Evolutionary conservation across 2,329 filamentous ascomycete species (phyloP), one percentile per base, ranked within the genome.

Genomic region (Trichoderma sp.): DNA sequence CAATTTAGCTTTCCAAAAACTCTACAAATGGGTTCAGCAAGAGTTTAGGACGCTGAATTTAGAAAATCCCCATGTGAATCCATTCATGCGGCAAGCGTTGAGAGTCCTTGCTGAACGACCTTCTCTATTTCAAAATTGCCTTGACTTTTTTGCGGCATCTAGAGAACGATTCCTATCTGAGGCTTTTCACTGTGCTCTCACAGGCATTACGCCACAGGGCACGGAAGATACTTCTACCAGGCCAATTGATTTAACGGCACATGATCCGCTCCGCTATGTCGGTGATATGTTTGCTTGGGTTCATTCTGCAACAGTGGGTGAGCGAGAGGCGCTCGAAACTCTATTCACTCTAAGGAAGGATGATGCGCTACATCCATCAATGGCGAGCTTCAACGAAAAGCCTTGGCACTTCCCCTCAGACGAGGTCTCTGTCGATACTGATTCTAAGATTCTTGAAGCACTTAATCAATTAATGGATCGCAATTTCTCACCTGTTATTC

Each of bases 251-350:
- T 88, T 98, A 74, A 91, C 90, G 13, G 95, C 96, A 0, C 95
- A 98, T 77, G 96, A 99, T 76, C 90, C 93, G 1, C 81, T 98
- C 30, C 89, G 96, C 24, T 98, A 98, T 78, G 89, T 96, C 3
- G 94, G 96, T 65, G 96, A 99, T 77, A 99, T 99, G 94, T 86
- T 99, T 16, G 96, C 96, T 5, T 99, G 96, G 96, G 89, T 91
- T 6, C 96, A 99, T 78, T 97, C 96, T 0, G 92, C 94, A 3
- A 91, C 95, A 0, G 96, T 99, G 1, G 96, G 95, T 37, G 96
- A 99, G 79, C 88, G 92, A 64, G 96, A 99, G 79, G 94, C 94
- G 0, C 84, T 99, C 6, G 95, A 98, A 78, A 89, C 93, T 2
- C 83, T 99, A 0, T 99, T 99, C 76, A 90, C 97, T 52, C 91